Base-by-base conservation (phyloP, 2,329 filamentous ascomycete genomes). In the Trichoderma hamatum region DNA sequence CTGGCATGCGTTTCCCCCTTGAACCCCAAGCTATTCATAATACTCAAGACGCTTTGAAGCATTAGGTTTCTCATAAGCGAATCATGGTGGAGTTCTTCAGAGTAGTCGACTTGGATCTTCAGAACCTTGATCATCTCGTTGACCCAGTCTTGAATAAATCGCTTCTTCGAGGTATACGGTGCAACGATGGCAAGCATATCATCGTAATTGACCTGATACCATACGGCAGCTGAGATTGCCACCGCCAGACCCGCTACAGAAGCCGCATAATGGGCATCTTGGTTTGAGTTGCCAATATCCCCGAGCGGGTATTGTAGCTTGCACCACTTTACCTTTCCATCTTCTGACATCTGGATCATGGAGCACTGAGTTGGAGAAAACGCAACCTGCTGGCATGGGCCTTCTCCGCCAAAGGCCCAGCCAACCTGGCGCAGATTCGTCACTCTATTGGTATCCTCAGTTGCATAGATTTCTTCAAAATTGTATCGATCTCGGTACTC, bases 21-120 rank as follows among this genome's bases (percentile, higher is more conserved):
- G 76, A 92, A 94, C 3, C 92, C 92, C 11, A 97, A 82, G 64
- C 92, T 89, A 69, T 92, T 90, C 76, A 96, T 89, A 32, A 96
- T 88, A 74, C 92, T 92, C 14, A 97, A 83, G 68, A 89, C 92
- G 68, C 92, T 85, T 70, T 93, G 91, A 56, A 97, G 85, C 43
- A 89, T 84, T 3, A 85, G 83, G 74, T 96, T 94, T 70, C 90
- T 85, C 72, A 96, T 86, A 39, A 97, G 82, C 69, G 89, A 85
- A 76, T 95, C 90, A 73, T 91, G 88, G 55, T 88, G 86, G 1
- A 88, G 82, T 70, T 97, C 92, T 60, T 92, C 87, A 0, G 93
- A 91, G 76, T 94, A 96, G 80, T 98, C 95, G 59, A 94, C 88
- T 61, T 90, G 88, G 34, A 92, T 84, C 71, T 90, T 90, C 63